phyloP scores from a whole-genome alignment of 2,329 filamentous ascomycete genomes.

The Zopfia rhizophila region DNA sequence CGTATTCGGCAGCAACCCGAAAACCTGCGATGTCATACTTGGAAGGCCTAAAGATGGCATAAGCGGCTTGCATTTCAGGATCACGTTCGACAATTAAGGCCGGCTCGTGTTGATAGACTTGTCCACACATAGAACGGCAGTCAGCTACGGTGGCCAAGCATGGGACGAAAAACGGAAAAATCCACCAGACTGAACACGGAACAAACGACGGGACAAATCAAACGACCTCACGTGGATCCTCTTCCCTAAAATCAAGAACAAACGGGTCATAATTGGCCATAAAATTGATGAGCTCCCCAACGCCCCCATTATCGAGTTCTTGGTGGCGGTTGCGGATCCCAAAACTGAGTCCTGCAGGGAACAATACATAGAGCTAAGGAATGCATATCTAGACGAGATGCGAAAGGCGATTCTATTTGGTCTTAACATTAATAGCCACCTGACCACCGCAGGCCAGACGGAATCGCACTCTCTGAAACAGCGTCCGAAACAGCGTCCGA shows the following conservation, averaged over 20 bases:
- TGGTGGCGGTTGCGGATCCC: conserved; percentile 6
- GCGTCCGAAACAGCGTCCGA: conserved; percentile 9
- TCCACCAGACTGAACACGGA: conserved; percentile 7
- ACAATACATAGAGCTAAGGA: conserved; percentile 2
- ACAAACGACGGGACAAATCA: conserved; percentile 1
- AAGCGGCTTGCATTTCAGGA: conserved; percentile 10
- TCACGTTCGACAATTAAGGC: conserved; percentile 5
- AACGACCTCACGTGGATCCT: conserved; percentile 7
- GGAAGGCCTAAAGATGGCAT: conserved; percentile 5
- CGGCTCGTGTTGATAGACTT: conserved; percentile 9
- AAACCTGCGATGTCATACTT: conserved; percentile 7
- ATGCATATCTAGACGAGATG: conserved; percentile 10
- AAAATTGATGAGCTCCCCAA: conserved; percentile 2
- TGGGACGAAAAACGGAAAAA: conserved; percentile 7
- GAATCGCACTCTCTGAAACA: conserved; percentile 9
- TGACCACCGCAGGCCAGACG: conserved; percentile 9
- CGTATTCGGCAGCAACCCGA: conserved; percentile 8
- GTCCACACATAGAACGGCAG: conserved; percentile 5
- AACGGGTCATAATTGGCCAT: conserved; percentile 5
- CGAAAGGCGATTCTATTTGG: conserved; percentile 6
- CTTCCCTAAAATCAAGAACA: conserved; percentile 9
- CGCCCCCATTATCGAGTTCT: conserved; percentile 9
- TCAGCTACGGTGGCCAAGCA: conserved; percentile 9
- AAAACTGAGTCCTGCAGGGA: conserved; percentile 6
- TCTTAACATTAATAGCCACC: conserved; percentile 6